Conservation (phyloP, 768 basidiomycete species). For the Dioszegia hungarica region DNA sequence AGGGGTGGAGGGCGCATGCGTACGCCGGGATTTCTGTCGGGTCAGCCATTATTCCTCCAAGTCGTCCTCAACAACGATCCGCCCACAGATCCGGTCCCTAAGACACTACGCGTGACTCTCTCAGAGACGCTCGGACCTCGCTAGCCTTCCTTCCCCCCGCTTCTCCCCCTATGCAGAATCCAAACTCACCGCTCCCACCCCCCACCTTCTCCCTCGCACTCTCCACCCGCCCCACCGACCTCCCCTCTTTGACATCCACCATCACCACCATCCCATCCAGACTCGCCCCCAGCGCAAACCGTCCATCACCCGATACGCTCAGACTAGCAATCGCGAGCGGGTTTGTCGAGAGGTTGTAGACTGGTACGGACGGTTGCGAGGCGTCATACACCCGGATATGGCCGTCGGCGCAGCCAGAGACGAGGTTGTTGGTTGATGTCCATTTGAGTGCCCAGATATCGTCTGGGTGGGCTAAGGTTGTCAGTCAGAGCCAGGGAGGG, state of each 20-base stretch:
- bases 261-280: slow-evolving; percentile 76
- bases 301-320: slow-evolving; percentile 63
- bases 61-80: too few species aligned
- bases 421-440: slow-evolving; percentile 37
- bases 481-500: too few species aligned
- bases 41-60: slow-evolving; percentile 8
- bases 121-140: not conserved
- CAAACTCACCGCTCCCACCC: slow-evolving; percentile 64
- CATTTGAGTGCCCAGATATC: slow-evolving; percentile 45
- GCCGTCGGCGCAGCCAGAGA: slow-evolving; percentile 46
- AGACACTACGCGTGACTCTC: too few species aligned
- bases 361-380: slow-evolving; percentile 55
- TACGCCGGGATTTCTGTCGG: slow-evolving; percentile 58
- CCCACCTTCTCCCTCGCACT: slow-evolving; percentile 64
- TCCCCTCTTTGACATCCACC: slow-evolving; percentile 65
- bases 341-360: slow-evolving; percentile 63
- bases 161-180: not conserved
- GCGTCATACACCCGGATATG: slow-evolving; percentile 41
- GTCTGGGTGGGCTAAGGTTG: slow-evolving; percentile 38
- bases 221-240: slow-evolving; percentile 63
- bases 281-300: slow-evolving; percentile 67
- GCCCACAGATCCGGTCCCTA: too few species aligned
- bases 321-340: slow-evolving; percentile 79
- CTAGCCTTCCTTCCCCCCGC: not conserved
- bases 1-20: slow-evolving; percentile 76